Evolutionary conservation across 1,284 basidiomycete species (phyloP).

Genomic region (Cryptococcus sp.): DNA sequence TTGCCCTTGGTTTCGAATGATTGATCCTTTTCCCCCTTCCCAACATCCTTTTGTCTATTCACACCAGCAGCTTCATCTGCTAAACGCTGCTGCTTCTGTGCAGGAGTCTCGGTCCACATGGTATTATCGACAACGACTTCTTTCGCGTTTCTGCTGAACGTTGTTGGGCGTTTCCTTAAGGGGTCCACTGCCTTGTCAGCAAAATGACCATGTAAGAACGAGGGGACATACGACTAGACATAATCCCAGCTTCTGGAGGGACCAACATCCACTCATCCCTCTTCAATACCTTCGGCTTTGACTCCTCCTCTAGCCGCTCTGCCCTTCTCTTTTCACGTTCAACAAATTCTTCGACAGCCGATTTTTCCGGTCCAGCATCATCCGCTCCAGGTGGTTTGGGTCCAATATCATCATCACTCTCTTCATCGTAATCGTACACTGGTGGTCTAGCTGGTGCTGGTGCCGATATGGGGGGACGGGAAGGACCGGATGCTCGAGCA

Average conservation of each 20-base stretch:
- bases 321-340: slow-evolving; percentile 71
- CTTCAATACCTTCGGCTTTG: slow-evolving; percentile 66
- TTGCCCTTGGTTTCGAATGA: slow-evolving; percentile 49
- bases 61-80: slow-evolving; percentile 81
- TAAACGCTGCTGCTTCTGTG: slow-evolving; percentile 74
- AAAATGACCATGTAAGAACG: background rate
- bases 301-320: slow-evolving; percentile 68
- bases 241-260: slow-evolving; percentile 71
- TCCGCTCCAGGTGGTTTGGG: slow-evolving; percentile 24
- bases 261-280: slow-evolving; percentile 95
- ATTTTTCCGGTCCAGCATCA: slow-evolving; percentile 50
- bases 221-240: slow-evolving; percentile 62
- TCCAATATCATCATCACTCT: slow-evolving; percentile 30
- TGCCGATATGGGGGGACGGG: slow-evolving; percentile 3
- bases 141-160: slow-evolving; percentile 38
- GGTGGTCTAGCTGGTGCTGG: slow-evolving; percentile 11
- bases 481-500: slow-evolving; percentile 15
- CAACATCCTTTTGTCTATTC: slow-evolving; percentile 61
- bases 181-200: slow-evolving; percentile 59
- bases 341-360: slow-evolving; percentile 68
- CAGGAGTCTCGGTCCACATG: slow-evolving; percentile 90
- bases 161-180: slow-evolving; percentile 62
- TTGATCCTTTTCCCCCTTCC: slow-evolving; percentile 10
- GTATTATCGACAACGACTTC: slow-evolving; percentile 51
- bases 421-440: background rate